Evolutionary conservation across 192 early-diverging fungal species (phyloP).

Genomic region (Funneliformis geosporum): DNA sequence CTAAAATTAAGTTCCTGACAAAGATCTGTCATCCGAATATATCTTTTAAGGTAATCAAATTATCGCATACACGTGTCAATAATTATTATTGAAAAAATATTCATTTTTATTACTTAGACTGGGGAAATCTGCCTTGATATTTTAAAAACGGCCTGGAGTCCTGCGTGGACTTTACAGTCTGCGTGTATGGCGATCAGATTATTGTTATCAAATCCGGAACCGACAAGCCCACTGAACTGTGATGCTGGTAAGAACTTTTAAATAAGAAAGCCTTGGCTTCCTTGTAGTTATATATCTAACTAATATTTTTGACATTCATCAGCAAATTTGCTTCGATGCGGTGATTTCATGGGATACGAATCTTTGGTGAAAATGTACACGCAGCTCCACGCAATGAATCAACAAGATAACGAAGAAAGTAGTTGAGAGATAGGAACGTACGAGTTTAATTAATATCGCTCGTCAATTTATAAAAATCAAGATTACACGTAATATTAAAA

Average conservation of each 20-base stretch:
- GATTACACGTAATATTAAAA: neutral
- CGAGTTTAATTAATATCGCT: neutral
- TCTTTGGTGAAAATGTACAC: conserved; percentile 88
- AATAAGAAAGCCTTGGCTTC: too few species aligned
- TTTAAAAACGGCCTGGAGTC: conserved; percentile 91
- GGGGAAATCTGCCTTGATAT: conserved; percentile 98
- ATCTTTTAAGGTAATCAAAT: conserved; percentile 74
- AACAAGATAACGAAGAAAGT: conserved; percentile 19
- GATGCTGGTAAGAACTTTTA: conserved; percentile 63
- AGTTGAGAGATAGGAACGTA: neutral
- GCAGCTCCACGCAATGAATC: conserved; percentile 61
- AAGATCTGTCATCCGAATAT: conserved; percentile 92
- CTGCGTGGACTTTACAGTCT: conserved; percentile 91
- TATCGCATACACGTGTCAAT: neutral
- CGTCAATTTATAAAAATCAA: neutral
- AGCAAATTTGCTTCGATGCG: conserved; percentile 87
- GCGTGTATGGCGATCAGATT: conserved; percentile 81
- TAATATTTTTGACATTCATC: neutral
- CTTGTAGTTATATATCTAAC: neutral
- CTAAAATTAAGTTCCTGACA: conserved; percentile 71
- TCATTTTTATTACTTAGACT: conserved; percentile 54
- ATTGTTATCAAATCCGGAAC: conserved; percentile 84
- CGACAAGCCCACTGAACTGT: conserved; percentile 89
- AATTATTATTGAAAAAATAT: neutral
- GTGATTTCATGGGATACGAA: conserved; percentile 84